Base-by-base conservation (phyloP, 805 yeast genomes). In the Cyberlindnera saturnus region DNA sequence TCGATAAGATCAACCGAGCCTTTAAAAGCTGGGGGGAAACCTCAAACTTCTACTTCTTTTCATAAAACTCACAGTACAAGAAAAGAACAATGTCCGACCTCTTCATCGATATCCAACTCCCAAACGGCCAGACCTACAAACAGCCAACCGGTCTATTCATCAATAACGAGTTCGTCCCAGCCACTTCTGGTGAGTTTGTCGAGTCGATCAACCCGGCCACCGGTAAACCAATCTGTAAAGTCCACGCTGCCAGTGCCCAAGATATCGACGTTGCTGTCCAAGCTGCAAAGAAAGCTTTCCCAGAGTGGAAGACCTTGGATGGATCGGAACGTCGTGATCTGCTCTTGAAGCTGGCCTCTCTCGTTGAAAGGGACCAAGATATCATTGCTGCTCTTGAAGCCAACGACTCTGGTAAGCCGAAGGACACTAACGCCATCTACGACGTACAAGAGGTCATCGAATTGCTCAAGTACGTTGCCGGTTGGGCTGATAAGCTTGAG, bases 141-240 rank as follows among this genome's bases (percentile, higher is more conserved):
- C 91, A 84, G 72, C 89, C 93, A 48, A 72, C 82, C 32, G 90
- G 89, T 43, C 67, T 82, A 48, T 85, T 82, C 71, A 83, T 85
- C 62, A 79, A 83, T 69, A 82, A 82, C 61, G 83, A 84, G 60
- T 82, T 74, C 56, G 82, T 80, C 29, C 59, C 68, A 35, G 75
- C 87, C 11, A 66, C 70, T 35, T 69, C 72, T 42, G 78, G 76
- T 3, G 57, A 57, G 32, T 59, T 53, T 30, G 49, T 66, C n/a
- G 58, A 57, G 20, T 52, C 67, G 2, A 54, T 68, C 42, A 71
- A 77, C 50, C 84, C 86, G 3, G 67, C 79, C 8, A 73, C 75
- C 20, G 84, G 77, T 26, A 65, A 75, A 46, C 69, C 64, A 31
- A 73, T 75, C 46, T 67, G 78, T 19, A 65, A 70, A 17, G 73